phyloP scores from a whole-genome alignment of 208 protist genomes.

The Acanthamoeba culbertsoni region DNA sequence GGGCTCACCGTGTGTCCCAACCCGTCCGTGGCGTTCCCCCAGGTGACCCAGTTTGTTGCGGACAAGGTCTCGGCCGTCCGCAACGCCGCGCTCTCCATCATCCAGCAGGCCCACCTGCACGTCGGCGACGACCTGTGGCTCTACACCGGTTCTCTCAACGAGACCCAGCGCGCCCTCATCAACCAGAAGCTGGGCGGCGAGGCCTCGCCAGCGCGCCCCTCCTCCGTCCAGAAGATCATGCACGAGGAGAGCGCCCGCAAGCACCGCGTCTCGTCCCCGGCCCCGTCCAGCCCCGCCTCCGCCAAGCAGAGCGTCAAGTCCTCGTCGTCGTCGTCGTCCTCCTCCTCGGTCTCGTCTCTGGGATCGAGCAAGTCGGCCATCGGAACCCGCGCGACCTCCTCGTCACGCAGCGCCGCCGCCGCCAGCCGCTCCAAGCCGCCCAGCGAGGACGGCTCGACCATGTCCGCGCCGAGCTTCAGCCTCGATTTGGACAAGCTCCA shows the following conservation, averaged over 20 bases:
- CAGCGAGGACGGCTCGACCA: background rate
- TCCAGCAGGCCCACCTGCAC: constrained; percentile 59
- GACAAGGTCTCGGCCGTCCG: constrained; percentile 66
- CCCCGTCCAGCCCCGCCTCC: background rate
- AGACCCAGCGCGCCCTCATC: constrained; percentile 53
- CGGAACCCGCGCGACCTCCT: background rate
- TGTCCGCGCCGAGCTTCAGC: background rate
- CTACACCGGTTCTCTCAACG: constrained; percentile 15
- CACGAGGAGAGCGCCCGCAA: background rate
- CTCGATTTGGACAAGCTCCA: constrained; percentile 12
- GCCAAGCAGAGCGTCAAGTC: background rate
- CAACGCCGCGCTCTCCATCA: constrained; percentile 37
- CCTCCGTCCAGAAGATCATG: background rate
- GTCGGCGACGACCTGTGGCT: constrained; percentile 54
- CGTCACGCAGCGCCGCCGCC: background rate
- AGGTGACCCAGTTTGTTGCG: constrained; percentile 24
- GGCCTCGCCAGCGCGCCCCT: background rate
- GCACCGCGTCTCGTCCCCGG: background rate
- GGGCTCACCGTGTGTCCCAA: constrained; percentile 63
- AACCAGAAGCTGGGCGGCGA: constrained; percentile 32
- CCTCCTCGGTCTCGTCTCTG: background rate
- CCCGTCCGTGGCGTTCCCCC: constrained; percentile 45
- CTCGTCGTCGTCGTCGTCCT: background rate
- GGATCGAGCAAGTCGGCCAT: background rate
- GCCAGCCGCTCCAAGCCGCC: background rate